These are phyloP conservation scores for Monosporozyma solicola DNA, from an alignment of 805 yeast species.

Conservation along the genomic window DNA sequence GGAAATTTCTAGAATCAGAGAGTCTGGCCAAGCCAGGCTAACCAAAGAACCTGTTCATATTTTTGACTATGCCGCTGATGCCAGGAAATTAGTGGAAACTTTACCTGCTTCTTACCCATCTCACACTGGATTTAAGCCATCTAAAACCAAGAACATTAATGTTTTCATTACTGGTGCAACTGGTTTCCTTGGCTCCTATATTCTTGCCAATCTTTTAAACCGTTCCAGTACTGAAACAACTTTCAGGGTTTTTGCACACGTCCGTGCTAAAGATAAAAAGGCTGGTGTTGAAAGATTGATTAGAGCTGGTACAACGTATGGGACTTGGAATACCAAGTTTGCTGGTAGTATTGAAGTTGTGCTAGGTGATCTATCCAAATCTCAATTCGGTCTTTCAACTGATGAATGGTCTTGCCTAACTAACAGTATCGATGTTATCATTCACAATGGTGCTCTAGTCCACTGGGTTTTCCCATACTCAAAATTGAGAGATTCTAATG, in stretches of 20 bases:
- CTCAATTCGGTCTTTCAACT: conserved; percentile 60
- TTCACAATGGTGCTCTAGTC: conserved; percentile 96
- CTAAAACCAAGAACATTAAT: conserved; percentile 33
- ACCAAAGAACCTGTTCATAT: conserved; percentile 16
- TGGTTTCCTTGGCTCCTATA: conserved; percentile 91
- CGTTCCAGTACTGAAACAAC: conserved; percentile 36
- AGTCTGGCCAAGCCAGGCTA: conserved; percentile 31
- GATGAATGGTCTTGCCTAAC: conserved; percentile 51
- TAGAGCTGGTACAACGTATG: conserved; percentile 72
- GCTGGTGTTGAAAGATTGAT: conserved; percentile 71
- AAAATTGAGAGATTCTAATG: conserved; percentile 87
- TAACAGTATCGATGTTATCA: conserved; percentile 62
- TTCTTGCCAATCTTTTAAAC: conserved; percentile 64
- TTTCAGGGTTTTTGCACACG: conserved; percentile 75
- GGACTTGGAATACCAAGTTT: conserved; percentile 50
- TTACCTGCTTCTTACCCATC: conserved; percentile 41
- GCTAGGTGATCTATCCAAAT: conserved; percentile 68
- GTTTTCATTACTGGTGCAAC: conserved; percentile 93
- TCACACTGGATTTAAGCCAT: conserved; percentile 20
- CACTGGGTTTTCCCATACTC: conserved; percentile 98
- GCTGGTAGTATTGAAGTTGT: conserved; percentile 54
- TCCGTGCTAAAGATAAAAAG: conserved; percentile 63
- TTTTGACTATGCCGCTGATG: conserved; percentile 61
- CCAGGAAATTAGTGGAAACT: conserved; percentile 39
- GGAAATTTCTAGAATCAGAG: conserved; percentile 52